These are phyloP conservation scores for Cladosporium sp. DNA, from an alignment of 2,329 filamentous ascomycete genomes.

Conservation along the genomic window DNA sequence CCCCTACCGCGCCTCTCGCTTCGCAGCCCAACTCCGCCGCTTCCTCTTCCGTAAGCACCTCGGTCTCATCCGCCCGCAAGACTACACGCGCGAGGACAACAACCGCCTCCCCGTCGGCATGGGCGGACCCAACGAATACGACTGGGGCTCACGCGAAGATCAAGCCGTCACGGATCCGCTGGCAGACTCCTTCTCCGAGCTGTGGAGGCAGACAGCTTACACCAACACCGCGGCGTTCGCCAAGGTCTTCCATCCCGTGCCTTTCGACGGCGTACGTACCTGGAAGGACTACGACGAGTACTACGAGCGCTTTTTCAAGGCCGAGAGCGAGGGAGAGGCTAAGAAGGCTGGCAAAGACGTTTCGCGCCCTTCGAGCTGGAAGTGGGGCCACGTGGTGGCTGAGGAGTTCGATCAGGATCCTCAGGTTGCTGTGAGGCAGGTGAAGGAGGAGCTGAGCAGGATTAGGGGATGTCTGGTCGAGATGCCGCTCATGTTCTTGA, in stretches of 20 bases:
- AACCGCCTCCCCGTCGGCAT: constrained; percentile 62
- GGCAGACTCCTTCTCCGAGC: constrained; percentile 64
- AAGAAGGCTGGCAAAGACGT: constrained; percentile 48
- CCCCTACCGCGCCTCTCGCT: constrained; percentile 70
- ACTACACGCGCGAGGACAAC: constrained; percentile 60
- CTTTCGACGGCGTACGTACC: constrained; percentile 66
- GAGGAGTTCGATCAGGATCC: constrained; percentile 50
- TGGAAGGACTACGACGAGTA: constrained; percentile 76
- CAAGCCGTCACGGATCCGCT: constrained; percentile 73
- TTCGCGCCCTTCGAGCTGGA: constrained; percentile 61
- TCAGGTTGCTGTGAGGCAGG: constrained; percentile 45
- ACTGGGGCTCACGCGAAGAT: constrained; percentile 51
- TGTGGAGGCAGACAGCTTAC: constrained; percentile 73
- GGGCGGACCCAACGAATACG: constrained; percentile 53
- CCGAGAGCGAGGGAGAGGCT: constrained; percentile 33
- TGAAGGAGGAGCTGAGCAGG: constrained; percentile 69
- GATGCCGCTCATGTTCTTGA: constrained; percentile 88
- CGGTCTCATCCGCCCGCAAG: constrained; percentile 75
- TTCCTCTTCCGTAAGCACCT: constrained; percentile 91
- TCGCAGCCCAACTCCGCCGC: constrained; percentile 78
- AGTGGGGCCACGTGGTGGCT: constrained; percentile 81
- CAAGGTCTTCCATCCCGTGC: constrained; percentile 79
- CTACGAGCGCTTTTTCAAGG: constrained; percentile 65
- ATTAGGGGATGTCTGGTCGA: constrained; percentile 70
- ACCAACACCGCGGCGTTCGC: constrained; percentile 80